These are phyloP conservation scores for Bryoerythrophyllum caledonicum DNA, from an alignment of 225 moss, liverwort and hornwort genomes.

Conservation along the genomic window DNA sequence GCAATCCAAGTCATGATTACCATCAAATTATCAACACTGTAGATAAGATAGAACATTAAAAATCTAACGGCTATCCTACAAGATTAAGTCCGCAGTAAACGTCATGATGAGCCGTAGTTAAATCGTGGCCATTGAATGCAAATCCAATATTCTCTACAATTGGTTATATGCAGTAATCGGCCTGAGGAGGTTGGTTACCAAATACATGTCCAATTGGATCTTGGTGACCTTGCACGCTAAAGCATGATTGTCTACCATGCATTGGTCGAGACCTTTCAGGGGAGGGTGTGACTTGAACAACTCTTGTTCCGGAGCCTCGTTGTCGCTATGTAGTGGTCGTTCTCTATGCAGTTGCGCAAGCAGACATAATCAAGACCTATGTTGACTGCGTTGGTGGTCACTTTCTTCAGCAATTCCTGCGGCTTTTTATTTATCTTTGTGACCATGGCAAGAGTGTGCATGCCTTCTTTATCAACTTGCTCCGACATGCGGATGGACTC, in stretches of 20 bases:
- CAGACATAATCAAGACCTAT: conserved; percentile 22
- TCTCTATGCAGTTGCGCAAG: neutral
- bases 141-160: too few species aligned
- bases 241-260: conserved; percentile 19
- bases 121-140: too few species aligned
- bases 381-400: neutral
- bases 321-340: neutral
- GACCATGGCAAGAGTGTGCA: conserved; percentile 21
- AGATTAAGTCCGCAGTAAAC: too few species aligned
- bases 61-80: too few species aligned
- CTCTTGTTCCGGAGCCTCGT: conserved; percentile 8
- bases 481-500: conserved; percentile 31
- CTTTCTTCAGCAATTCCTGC: conserved; percentile 4
- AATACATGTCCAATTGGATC: conserved; percentile 27
- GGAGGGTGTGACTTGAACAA: conserved; percentile 27
- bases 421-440: conserved; percentile 25
- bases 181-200: too few species aligned
- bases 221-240: conserved; percentile 29
- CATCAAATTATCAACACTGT: too few species aligned
- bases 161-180: too few species aligned
- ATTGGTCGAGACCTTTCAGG: conserved; percentile 16
- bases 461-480: conserved; percentile 29
- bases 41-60: too few species aligned
- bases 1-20: too few species aligned
- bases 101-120: too few species aligned